phyloP scores from a whole-genome alignment of 2,329 filamentous ascomycete genomes.

The Penicillium sp. region DNA sequence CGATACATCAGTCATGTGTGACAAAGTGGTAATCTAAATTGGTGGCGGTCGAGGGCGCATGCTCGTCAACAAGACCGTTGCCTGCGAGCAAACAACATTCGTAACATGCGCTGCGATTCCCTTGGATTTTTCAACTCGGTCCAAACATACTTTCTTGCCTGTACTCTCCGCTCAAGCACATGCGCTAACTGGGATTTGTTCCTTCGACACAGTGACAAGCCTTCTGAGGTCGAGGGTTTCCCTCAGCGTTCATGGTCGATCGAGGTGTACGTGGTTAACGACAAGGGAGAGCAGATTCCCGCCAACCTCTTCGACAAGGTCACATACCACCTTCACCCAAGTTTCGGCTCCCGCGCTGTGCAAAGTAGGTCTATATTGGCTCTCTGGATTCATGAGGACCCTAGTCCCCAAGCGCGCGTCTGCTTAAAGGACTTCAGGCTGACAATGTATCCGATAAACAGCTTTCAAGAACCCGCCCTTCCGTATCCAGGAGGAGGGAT shows the following conservation, averaged over 20 bases:
- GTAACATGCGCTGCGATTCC: neutral
- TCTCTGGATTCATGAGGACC: neutral
- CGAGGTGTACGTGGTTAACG: slow-evolving; percentile 78
- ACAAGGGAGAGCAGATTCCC: slow-evolving; percentile 78
- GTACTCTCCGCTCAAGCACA: neutral
- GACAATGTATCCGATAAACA: slow-evolving; percentile 36
- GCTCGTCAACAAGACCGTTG: neutral
- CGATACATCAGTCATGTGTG: neutral
- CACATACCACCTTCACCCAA: slow-evolving; percentile 89
- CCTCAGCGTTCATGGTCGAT: slow-evolving; percentile 94
- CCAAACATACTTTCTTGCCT: neutral
- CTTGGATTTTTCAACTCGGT: neutral
- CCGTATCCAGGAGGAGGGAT: slow-evolving; percentile 87
- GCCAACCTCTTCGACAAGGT: slow-evolving; percentile 90
- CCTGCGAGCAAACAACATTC: neutral
- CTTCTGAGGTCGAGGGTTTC: slow-evolving; percentile 79
- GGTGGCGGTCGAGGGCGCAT: neutral
- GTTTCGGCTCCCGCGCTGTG: slow-evolving; percentile 75
- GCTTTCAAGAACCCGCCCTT: slow-evolving; percentile 85
- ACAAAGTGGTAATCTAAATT: neutral
- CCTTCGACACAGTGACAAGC: slow-evolving; percentile 64
- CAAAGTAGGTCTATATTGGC: slow-evolving; percentile 66
- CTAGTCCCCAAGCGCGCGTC: neutral
- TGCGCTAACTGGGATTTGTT: neutral
- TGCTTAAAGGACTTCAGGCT: neutral